A percentile compares a stretch with the other conserved stretches of the same genome.
phyloP scores from a whole-genome alignment of 306 rosid species.

The Morella rubra region DNA sequence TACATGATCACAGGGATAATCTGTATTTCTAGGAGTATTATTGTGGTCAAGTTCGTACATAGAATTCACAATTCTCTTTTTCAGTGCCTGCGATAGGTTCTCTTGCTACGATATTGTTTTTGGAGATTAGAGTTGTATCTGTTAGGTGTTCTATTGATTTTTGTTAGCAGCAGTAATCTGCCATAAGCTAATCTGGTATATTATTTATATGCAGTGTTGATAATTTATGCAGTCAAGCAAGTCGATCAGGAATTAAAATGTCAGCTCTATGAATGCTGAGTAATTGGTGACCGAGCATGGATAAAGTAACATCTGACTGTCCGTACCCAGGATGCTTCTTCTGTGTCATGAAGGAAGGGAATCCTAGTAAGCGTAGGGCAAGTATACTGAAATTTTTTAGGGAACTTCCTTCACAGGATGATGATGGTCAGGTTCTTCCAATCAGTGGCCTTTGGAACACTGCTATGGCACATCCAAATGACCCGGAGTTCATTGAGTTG shows the following conservation, averaged over 20 bases:
- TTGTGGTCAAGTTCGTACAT: neutral
- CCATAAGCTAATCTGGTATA: slow-evolving; percentile 18
- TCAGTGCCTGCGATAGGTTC: neutral
- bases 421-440: slow-evolving; percentile 98
- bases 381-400: slow-evolving; percentile 87
- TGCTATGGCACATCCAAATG: slow-evolving; percentile 99
- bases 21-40: neutral
- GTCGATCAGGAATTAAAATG: slow-evolving; percentile 38
- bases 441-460: slow-evolving; percentile 99
- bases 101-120: neutral
- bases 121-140: neutral
- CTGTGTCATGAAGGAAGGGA: slow-evolving; percentile 99
- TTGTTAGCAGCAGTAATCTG: slow-evolving; percentile 12
- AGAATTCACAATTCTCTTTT: neutral
- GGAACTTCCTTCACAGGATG: slow-evolving; percentile 94
- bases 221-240: slow-evolving; percentile 33
- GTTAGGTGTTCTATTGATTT: neutral
- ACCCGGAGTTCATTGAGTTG: slow-evolving; percentile 85
- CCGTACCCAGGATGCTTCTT: slow-evolving; percentile 99
- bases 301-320: slow-evolving; percentile 82
- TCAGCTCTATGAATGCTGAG: slow-evolving; percentile 22
- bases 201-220: slow-evolving; percentile 37
- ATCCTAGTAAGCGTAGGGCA: slow-evolving; percentile 89
- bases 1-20: neutral
- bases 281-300: slow-evolving; percentile 50